Percentiles rank a stretch among this genome's conserved stretches.
Evolutionary conservation across 306 rosid genomes (phyloP).

Genomic region (Prunus kanzakura): DNA sequence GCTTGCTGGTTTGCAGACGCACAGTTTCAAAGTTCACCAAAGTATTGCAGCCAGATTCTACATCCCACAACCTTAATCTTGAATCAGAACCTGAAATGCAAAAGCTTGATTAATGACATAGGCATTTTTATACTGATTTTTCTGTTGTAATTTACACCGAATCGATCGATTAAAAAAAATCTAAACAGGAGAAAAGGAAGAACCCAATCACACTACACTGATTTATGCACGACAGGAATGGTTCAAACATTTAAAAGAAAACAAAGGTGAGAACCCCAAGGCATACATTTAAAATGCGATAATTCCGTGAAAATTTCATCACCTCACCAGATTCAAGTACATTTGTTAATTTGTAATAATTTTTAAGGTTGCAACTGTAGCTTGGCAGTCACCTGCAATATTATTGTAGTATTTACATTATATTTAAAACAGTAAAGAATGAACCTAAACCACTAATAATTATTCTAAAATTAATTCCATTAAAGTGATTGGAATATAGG

Average conservation of each 20-base stretch:
- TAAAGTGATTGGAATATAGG: neutral
- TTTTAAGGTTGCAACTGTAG: neutral
- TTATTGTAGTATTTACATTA: neutral
- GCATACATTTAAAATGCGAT: neutral
- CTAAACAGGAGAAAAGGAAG: neutral
- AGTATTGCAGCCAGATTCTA: conserved; percentile 89
- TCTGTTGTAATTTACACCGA: neutral
- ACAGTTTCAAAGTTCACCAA: conserved; percentile 88
- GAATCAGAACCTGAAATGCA: conserved; percentile 81
- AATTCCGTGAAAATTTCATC: neutral
- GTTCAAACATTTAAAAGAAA: neutral
- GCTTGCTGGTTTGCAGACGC: conserved; percentile 81
- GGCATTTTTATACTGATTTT: neutral
- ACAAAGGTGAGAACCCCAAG: neutral
- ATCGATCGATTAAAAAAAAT: neutral
- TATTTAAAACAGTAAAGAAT: neutral
- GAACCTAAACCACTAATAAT: neutral
- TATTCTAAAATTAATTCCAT: neutral
- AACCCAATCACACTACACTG: neutral
- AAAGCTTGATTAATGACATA: neutral
- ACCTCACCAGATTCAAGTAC: neutral
- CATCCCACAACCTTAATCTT: conserved; percentile 89
- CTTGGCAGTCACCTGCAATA: neutral
- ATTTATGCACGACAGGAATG: neutral
- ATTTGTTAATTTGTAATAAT: neutral